Conservation (phyloP, 257 asterid genomes). For the Solanum paucissectum region DNA sequence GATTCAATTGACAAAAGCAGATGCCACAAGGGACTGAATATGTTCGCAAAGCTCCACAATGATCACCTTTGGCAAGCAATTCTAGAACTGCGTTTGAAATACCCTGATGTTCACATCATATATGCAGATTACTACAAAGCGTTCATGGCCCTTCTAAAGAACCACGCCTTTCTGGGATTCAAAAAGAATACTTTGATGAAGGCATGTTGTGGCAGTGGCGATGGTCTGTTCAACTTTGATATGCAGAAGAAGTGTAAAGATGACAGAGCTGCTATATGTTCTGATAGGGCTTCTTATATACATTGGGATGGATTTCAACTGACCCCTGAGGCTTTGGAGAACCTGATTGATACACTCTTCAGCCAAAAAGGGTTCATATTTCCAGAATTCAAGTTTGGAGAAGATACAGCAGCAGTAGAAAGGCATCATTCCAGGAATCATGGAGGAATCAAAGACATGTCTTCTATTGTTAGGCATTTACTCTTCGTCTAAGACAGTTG, state of each 20-base stretch:
- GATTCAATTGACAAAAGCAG: neutral
- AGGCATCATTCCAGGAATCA: neutral
- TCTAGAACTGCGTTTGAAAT: neutral
- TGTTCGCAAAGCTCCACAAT: neutral
- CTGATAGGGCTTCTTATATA: neutral
- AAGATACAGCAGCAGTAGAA: neutral
- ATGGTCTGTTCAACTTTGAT: neutral
- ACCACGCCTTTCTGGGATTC: neutral
- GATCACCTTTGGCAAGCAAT: neutral
- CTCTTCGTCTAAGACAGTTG: neutral
- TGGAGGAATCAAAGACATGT: neutral
- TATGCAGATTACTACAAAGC: neutral
- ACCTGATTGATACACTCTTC: neutral
- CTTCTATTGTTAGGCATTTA: neutral
- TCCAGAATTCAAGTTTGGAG: neutral
- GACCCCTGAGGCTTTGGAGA: neutral
- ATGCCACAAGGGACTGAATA: neutral
- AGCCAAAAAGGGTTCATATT: neutral
- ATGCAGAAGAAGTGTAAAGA: neutral
- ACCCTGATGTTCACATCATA: neutral
- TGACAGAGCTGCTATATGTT: neutral
- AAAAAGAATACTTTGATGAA: neutral
- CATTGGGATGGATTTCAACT: neutral
- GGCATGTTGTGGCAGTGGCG: neutral
- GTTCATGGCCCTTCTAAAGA: neutral